Percentiles rank a stretch among this genome's conserved stretches.
phyloP scores from a whole-genome alignment of 768 basidiomycete species.

The Hysterangium stoloniferum region DNA sequence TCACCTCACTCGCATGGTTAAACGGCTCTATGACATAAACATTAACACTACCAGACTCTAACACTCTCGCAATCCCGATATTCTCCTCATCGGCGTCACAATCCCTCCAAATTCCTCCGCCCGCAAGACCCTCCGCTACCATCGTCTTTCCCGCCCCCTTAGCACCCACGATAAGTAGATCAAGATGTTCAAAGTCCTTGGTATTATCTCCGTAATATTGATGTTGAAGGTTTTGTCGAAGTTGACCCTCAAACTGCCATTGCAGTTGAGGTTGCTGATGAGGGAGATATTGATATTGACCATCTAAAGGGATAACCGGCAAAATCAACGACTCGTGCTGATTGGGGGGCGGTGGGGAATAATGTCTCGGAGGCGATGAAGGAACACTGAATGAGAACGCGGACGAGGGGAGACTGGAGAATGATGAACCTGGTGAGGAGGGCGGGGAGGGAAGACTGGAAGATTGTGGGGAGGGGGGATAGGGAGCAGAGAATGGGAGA shows the following conservation, averaged over 20 bases:
- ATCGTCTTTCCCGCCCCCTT: constrained; percentile 1
- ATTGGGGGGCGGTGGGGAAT: neutral
- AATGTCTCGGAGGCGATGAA: constrained; percentile 1
- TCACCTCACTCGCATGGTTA: constrained; percentile 4
- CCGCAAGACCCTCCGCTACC: neutral
- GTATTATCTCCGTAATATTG: neutral
- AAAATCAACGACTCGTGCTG: neutral
- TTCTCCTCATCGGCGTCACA: no score
- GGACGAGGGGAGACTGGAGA: constrained; percentile 7
- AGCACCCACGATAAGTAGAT: neutral
- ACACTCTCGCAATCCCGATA: no score
- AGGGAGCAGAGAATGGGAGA: no score
- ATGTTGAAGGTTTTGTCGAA: neutral
- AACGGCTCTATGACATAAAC: neutral
- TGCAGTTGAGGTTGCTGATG: neutral
- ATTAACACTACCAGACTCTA: neutral
- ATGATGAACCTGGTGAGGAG: constrained; percentile 9
- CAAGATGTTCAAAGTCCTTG: neutral
- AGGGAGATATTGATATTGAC: no score
- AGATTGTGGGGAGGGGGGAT: constrained; percentile 6
- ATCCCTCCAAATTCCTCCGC: no score
- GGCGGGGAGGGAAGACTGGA: constrained; percentile 7
- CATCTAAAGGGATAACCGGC: neutral
- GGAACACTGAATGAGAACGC: constrained; percentile 5
- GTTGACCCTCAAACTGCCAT: neutral